Evolutionary conservation across 208 protist genomes (phyloP).

Genomic region (Acanthamoeba sp.): DNA sequence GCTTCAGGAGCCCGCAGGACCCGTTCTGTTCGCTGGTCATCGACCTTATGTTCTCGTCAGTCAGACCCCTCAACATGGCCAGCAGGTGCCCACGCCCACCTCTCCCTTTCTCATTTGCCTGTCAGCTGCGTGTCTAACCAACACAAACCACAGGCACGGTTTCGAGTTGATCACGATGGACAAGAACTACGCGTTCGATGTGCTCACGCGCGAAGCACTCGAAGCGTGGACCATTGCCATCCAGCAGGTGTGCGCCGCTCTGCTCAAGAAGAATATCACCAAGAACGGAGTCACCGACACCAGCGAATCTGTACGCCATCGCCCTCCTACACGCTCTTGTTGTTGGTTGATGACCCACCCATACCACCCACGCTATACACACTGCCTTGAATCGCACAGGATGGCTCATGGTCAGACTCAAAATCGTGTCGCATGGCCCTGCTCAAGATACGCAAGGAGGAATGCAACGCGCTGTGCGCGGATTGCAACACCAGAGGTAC

Average conservation of each 20-base stretch:
- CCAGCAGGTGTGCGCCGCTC: constrained; percentile 14
- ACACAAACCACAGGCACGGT: neutral
- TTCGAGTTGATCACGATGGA: constrained; percentile 72
- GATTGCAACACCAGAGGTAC: constrained; percentile 22
- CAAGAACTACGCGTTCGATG: constrained; percentile 72
- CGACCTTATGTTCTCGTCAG: constrained; percentile 50
- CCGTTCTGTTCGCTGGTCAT: constrained; percentile 51
- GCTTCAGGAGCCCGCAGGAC: constrained; percentile 47
- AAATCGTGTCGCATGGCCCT: neutral
- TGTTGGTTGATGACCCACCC: neutral
- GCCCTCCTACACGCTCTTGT: too few species aligned
- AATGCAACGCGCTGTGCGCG: constrained; percentile 19
- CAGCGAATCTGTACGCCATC: constrained; percentile 67
- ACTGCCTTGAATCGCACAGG: neutral
- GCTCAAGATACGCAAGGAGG: constrained; percentile 19
- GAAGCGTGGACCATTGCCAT: constrained; percentile 53
- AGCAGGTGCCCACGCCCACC: neutral
- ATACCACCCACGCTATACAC: too few species aligned
- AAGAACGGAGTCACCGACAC: constrained; percentile 45
- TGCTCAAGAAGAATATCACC: constrained; percentile 24
- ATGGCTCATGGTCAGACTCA: constrained; percentile 51
- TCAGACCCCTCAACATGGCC: constrained; percentile 47
- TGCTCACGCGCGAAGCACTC: neutral
- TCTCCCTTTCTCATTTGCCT: too few species aligned
- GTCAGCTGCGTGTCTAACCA: neutral